Conservation (phyloP, 176 grass and related monocot genomes). For the Calamus simplicifolius region DNA sequence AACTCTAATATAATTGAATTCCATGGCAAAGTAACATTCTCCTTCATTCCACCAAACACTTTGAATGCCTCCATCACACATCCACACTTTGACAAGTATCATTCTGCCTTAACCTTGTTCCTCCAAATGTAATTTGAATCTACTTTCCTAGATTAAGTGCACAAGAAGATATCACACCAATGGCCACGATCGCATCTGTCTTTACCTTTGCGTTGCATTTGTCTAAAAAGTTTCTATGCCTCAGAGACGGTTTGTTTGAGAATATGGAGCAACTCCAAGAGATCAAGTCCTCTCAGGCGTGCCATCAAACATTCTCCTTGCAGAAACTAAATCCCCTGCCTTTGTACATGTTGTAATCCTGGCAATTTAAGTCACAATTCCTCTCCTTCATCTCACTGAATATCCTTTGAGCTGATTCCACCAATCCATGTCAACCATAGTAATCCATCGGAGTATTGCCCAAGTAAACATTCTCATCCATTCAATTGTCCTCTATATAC, state of each 20-base stretch:
- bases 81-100: constrained; percentile 39
- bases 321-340: constrained; percentile 27
- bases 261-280: constrained; percentile 53
- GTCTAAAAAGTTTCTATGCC: constrained; percentile 26
- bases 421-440: constrained; percentile 18
- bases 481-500: constrained; percentile 29
- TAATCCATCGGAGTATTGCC: constrained; percentile 50
- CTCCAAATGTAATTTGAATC: constrained; percentile 35
- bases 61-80: constrained; percentile 20
- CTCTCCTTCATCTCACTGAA: constrained; percentile 35
- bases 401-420: constrained; percentile 33
- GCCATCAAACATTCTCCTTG: constrained; percentile 37
- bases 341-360: constrained; percentile 42
- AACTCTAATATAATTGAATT: constrained; percentile 34
- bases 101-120: constrained; percentile 34
- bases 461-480: constrained; percentile 49
- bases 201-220: constrained; percentile 44
- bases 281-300: constrained; percentile 40
- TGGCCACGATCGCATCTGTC: constrained; percentile 32
- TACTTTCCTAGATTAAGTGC: constrained; percentile 37
- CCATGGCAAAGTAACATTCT: constrained; percentile 38
- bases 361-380: constrained; percentile 32
- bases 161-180: constrained; percentile 35
- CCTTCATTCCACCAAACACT: constrained; percentile 34
- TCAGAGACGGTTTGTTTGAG: constrained; percentile 29